Conservation (phyloP, 345 rosid species). For the Citrus reticulata region DNA sequence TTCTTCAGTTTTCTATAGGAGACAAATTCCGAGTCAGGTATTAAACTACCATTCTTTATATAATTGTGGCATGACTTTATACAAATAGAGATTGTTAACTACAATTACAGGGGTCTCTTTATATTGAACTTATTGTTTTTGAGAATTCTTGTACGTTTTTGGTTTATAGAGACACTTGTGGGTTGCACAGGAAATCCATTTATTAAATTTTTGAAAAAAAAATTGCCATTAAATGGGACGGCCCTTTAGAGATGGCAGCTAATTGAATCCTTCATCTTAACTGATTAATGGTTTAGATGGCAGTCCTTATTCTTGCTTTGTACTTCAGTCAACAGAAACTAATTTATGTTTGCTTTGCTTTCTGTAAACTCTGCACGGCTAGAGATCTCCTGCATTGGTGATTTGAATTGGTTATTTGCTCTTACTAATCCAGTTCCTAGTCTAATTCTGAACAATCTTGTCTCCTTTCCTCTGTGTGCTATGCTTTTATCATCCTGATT, state of each 20-base stretch:
- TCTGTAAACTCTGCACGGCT: neutral
- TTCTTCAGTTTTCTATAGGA: conserved; percentile 64
- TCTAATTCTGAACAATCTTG: neutral
- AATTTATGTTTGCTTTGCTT: neutral
- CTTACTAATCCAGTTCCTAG: neutral
- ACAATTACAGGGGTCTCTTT: neutral
- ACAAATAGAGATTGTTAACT: neutral
- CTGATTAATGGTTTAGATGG: neutral
- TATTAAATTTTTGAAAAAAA: too few species aligned
- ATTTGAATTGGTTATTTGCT: neutral
- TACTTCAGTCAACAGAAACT: neutral
- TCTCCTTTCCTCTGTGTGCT: neutral
- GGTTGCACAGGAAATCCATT: too few species aligned
- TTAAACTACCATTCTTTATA: neutral
- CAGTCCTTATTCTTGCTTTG: neutral
- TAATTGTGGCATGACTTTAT: neutral
- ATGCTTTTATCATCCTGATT: neutral
- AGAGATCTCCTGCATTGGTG: neutral
- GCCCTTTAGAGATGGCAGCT: neutral
- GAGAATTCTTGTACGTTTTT: neutral
- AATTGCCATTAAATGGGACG: too few species aligned
- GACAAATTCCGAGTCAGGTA: conserved; percentile 97
- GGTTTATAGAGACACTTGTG: neutral
- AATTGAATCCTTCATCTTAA: neutral
- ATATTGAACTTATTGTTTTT: neutral